Percentiles rank a stretch among this genome's conserved stretches.
These are phyloP conservation scores for Penicillium janthinellum DNA, from an alignment of 2,329 filamentous ascomycete species.

Conservation along the genomic window DNA sequence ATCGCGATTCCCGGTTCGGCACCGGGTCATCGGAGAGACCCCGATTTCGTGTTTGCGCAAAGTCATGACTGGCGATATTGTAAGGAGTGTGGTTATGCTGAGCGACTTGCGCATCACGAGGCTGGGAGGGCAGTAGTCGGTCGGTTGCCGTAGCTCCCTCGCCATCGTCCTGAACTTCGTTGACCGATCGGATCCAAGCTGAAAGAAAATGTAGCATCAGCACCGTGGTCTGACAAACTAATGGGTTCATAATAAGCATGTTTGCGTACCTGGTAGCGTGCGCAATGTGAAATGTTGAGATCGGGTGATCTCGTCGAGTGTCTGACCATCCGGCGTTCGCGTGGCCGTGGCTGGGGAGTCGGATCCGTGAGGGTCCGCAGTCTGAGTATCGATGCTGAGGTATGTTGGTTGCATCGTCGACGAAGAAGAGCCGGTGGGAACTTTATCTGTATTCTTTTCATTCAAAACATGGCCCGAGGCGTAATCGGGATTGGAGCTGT, in stretches of 20 bases:
- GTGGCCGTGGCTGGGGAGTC: conserved; percentile 23
- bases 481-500: conserved; percentile 24
- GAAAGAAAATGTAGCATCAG: conserved; percentile 9
- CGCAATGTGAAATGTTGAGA: conserved; percentile 27
- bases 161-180: conserved; percentile 39
- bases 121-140: conserved; percentile 40
- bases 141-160: conserved; percentile 37
- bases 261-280: conserved; percentile 40
- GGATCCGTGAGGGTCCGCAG: conserved; percentile 22
- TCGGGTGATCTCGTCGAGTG: conserved; percentile 15
- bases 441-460: conserved; percentile 27
- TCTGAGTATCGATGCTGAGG: conserved; percentile 25
- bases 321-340: conserved; percentile 21
- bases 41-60: conserved; percentile 10
- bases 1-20: conserved; percentile 45
- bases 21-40: conserved; percentile 12
- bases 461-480: conserved; percentile 20
- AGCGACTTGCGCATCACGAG: conserved; percentile 46
- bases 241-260: not conserved
- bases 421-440: conserved; percentile 17
- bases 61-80: conserved; percentile 29
- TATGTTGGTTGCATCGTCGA: conserved; percentile 10
- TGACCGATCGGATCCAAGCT: conserved; percentile 50
- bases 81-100: conserved; percentile 50
- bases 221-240: not conserved